These are phyloP conservation scores for Endoconidiophora polonica DNA, from an alignment of 2,329 filamentous ascomycete species.

Conservation along the genomic window DNA sequence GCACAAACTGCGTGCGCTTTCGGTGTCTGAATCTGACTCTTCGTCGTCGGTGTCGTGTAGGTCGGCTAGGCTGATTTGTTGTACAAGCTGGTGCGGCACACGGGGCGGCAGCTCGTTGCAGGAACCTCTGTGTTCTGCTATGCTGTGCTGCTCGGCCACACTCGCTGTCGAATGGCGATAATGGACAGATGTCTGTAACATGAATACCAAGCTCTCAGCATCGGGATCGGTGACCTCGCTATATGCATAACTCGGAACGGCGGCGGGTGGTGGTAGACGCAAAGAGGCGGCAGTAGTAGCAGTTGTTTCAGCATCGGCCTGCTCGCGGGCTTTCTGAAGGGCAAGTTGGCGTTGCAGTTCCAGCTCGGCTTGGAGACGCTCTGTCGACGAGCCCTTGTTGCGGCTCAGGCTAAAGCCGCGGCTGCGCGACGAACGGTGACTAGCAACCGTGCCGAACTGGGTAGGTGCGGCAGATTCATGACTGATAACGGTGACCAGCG, in stretches of 20 bases:
- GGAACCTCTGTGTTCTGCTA: neutral
- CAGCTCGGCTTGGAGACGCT: slow-evolving; percentile 1
- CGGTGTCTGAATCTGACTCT: neutral
- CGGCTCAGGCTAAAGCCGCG: slow-evolving; percentile 3
- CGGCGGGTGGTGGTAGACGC: neutral
- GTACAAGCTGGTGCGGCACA: neutral
- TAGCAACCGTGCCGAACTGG: neutral
- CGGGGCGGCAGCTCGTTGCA: neutral
- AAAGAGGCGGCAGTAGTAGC: neutral
- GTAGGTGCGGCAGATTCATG: neutral
- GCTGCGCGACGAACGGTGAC: slow-evolving; percentile 1
- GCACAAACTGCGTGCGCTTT: no score
- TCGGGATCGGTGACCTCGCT: slow-evolving; percentile 4
- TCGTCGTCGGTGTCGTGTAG: slow-evolving; percentile 2
- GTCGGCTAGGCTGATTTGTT: neutral
- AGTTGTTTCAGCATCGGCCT: neutral
- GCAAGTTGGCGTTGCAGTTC: slow-evolving; percentile 8
- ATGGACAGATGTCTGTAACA: neutral
- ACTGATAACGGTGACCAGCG: no score
- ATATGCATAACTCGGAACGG: neutral
- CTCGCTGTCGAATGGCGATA: slow-evolving; percentile 1
- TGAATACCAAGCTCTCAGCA: slow-evolving; percentile 7
- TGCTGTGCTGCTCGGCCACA: no score
- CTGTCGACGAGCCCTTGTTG: neutral
- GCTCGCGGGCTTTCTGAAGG: slow-evolving; percentile 6